Evolutionary conservation across 1,284 basidiomycete genomes (phyloP), one percentile per base, ranked within the genome.

Genomic region (Fomitopsis betulina): DNA sequence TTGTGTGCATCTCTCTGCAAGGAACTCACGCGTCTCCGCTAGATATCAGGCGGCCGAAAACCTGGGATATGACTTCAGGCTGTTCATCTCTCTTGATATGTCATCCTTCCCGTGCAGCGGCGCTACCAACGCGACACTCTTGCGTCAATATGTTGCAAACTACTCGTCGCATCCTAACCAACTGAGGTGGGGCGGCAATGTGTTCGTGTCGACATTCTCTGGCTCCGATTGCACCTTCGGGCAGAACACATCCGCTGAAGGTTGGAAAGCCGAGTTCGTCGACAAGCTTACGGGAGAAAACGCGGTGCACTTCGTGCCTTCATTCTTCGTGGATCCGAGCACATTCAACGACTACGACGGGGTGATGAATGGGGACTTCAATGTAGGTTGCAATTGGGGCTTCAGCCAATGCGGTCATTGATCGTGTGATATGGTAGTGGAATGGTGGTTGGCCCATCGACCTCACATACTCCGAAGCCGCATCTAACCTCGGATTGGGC

Each of bases 41-140:
- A 54, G 49, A 33, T 49, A 37, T 38, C 52, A 59, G 17, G 63
- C 64, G 0, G 39, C 56, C 7, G 43, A 38, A 8, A 54, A 57
- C 4, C 27, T 30, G 25, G 59, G 56, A 7, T 60, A 64, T 4
- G 50, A 60, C 13, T 85, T 86, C 76, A 80, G 79, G 68, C 69
- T 85, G 37, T 84, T 84, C 75, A 65, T 85, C 55, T 81, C 79
- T 25, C 77, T 85, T 63, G 84, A 86, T 72, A 82, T 86, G 79
- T 74, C 74, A 30, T 76, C 71, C 5, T 54, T 79, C 30, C 71
- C 76, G 3, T 85, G 84, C 68, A 62, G 63, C 4, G 63, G 63
- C 7, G 45, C 45, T 6, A 13, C 23, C 0, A 56, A 85, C 65
- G 72, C 67, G 12, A 61, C 58, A 43, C 56, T 65, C n/a, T 65